Evolutionary conservation across 345 rosid genomes (phyloP), one percentile per base, ranked within the genome.

Genomic region (Citrus hindsii): DNA sequence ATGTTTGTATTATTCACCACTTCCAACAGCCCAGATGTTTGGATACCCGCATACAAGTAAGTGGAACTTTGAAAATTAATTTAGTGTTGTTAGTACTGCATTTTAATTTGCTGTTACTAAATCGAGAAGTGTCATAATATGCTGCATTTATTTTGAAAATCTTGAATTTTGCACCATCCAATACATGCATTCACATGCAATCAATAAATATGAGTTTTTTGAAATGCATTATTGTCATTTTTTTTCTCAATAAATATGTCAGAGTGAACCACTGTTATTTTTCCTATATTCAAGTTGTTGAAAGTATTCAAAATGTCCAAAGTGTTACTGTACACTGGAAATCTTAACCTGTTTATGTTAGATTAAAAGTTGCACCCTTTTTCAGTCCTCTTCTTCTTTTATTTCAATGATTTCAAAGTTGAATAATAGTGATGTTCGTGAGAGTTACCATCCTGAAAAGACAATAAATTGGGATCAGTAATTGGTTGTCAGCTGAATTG

Each of bases 11-110:
- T 96, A 77, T 96, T 90, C 84, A 96, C 99, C 65, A 96, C 99
- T 73, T 91, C 99, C 80, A 96, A 96, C 89, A 96, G 94, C 77
- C 99, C 99, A 76, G 97, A 94, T 89, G 99, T 96, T 59, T 96
- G 99, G 99, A 87, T 94, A 83, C 95, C 94, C 37, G 97, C 99
- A 67, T 96, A 96, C 85, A 94, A 92, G 99, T 96, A 88, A 89
- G 98, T 91, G 18, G 59, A 67, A 28, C 27, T 58, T 35, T 69
- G 65, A 27, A 68, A 70, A 75, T 32, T 68, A 24, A 51, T 76
- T 48, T 25, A 38, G 25, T 74, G 27, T 74, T 61, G 35, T 40
- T 62, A 8, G 27, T 13, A 48, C 28, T 71, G 19, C 25, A 21
- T 32, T 71, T 71, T n/a, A 25, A 25, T 55, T 35, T 33, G 58